Conservation (phyloP, 2,329 filamentous ascomycete species). For the Cladophialophora bantiana region DNA sequence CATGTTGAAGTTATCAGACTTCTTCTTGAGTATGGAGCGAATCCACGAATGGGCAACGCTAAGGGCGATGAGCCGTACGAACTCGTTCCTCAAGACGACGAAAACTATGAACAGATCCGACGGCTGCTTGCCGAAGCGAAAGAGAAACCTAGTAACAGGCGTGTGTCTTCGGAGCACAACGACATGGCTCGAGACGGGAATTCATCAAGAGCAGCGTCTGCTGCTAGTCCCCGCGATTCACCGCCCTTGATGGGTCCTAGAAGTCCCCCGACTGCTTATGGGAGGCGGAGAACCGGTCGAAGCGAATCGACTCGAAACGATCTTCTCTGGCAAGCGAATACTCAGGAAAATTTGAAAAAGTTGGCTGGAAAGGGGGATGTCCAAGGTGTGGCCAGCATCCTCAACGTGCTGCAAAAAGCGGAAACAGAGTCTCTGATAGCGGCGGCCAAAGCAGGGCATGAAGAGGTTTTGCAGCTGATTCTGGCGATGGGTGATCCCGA, state of each 20-base stretch:
- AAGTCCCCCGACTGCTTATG: constrained; percentile 48
- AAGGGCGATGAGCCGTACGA: constrained; percentile 91
- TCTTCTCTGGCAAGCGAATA: constrained; percentile 59
- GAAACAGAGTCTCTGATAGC: constrained; percentile 90
- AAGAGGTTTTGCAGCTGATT: constrained; percentile 81
- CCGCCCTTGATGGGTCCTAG: constrained; percentile 49
- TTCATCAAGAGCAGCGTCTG: constrained; percentile 53
- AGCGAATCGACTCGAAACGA: constrained; percentile 60
- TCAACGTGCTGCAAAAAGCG: constrained; percentile 61
- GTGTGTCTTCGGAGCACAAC: constrained; percentile 53
- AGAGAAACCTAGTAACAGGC: constrained; percentile 56
- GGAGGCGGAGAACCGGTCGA: constrained; percentile 55
- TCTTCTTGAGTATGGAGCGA: constrained; percentile 83
- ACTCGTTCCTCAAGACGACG: constrained; percentile 74
- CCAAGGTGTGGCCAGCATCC: constrained; percentile 56
- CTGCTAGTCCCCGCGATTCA: constrained; percentile 54
- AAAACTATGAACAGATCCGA: constrained; percentile 82
- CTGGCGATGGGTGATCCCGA: constrained; percentile 71
- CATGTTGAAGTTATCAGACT: constrained; percentile 87
- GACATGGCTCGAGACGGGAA: constrained; percentile 47
- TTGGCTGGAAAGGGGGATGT: constrained; percentile 59
- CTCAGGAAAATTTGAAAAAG: constrained; percentile 56
- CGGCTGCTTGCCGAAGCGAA: constrained; percentile 70
- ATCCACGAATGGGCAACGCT: constrained; percentile 89
- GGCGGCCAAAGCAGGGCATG: constrained; percentile 89